These are phyloP conservation scores for Botrytis elliptica DNA, from an alignment of 2,329 filamentous ascomycete genomes.

Conservation along the genomic window DNA sequence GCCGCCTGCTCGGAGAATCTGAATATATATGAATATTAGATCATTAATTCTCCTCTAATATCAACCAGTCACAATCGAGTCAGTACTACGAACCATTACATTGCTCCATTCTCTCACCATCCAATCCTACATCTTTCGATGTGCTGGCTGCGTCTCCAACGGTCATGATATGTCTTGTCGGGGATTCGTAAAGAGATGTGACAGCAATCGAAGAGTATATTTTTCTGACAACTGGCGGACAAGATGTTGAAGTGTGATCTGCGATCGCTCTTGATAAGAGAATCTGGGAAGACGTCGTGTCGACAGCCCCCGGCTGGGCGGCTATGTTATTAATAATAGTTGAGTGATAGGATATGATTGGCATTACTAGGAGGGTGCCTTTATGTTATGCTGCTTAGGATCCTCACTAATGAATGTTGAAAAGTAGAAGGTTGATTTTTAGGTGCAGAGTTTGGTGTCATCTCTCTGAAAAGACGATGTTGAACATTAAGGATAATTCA, in stretches of 20 bases:
- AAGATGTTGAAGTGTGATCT: slow-evolving; percentile 29
- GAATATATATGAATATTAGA: background rate
- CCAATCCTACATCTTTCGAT: slow-evolving; percentile 9
- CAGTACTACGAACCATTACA: background rate
- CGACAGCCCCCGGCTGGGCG: slow-evolving; percentile 30
- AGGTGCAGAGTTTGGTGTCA: slow-evolving; percentile 15
- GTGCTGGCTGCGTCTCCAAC: slow-evolving; percentile 28
- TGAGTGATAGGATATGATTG: slow-evolving; percentile 32
- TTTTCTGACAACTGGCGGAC: background rate
- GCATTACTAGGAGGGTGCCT: slow-evolving; percentile 22
- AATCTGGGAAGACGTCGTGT: slow-evolving; percentile 49
- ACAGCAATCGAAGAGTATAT: slow-evolving; percentile 24
- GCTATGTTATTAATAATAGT: slow-evolving; percentile 27
- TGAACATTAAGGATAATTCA: slow-evolving; percentile 9
- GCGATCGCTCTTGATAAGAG: slow-evolving; percentile 47
- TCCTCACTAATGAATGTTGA: background rate
- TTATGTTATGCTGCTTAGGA: background rate
- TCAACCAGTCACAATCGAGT: background rate
- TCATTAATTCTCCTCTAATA: too few relatives aligned
- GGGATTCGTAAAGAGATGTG: slow-evolving; percentile 35
- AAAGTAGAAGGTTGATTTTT: slow-evolving; percentile 1
- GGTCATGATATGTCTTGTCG: slow-evolving; percentile 34
- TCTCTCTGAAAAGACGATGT: slow-evolving; percentile 1
- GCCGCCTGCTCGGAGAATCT: background rate
- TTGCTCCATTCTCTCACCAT: background rate